Evolutionary conservation across 495 filamentous ascomycete species (phyloP).

Genomic region (Zalerion maritima): DNA sequence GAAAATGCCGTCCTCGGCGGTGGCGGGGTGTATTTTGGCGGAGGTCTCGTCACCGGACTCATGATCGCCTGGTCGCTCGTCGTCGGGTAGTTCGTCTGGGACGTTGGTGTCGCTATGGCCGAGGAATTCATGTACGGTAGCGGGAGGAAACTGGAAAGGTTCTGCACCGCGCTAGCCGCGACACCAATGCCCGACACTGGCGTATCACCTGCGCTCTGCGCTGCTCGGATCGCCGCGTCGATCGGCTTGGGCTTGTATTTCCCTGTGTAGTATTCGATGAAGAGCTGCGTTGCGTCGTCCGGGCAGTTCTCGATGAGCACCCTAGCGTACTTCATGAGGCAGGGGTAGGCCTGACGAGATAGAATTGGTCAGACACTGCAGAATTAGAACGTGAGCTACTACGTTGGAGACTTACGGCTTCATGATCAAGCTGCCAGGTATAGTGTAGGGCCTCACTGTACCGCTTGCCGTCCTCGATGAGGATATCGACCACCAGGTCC

Average conservation of each 20-base stretch:
- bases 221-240: conserved; percentile 27
- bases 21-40: conserved; percentile 48
- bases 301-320: conserved; percentile 78
- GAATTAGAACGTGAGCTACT: conserved; percentile 1
- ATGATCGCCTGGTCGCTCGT: conserved; percentile 16
- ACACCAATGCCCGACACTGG: conserved; percentile 33
- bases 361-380: conserved; percentile 2
- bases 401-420: conserved; percentile 38
- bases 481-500: conserved; percentile 82
- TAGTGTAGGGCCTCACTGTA: conserved; percentile 82
- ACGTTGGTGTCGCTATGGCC: conserved; percentile 26
- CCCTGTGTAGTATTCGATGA: conserved; percentile 88
- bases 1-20: conserved; percentile 88
- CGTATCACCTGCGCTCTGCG: conserved; percentile 8
- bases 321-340: conserved; percentile 88
- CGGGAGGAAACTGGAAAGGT: conserved; percentile 67
- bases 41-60: conserved; percentile 14
- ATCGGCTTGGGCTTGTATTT: conserved; percentile 53
- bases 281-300: conserved; percentile 61
- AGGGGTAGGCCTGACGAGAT: conserved; percentile 54
- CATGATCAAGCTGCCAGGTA: conserved; percentile 77
- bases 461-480: conserved; percentile 86
- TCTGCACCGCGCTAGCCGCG: conserved; percentile 58
- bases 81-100: conserved; percentile 21
- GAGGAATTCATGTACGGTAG: conserved; percentile 69